Evolutionary conservation across 176 grass and related monocot genomes (phyloP).

Genomic region (Ensete glaucum): DNA sequence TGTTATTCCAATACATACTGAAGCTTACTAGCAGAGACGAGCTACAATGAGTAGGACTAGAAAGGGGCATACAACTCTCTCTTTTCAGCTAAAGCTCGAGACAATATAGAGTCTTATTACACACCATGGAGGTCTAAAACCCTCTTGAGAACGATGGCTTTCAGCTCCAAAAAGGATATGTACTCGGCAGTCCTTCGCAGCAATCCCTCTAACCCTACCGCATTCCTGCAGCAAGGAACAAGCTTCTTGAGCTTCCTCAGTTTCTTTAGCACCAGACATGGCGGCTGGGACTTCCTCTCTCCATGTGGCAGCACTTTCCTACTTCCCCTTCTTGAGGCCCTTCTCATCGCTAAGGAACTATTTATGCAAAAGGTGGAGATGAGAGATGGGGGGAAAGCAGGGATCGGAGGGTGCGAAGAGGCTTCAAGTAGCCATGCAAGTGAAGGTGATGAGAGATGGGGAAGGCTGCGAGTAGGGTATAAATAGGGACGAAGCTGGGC

Average conservation of each 20-base stretch:
- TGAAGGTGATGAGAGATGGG: background rate
- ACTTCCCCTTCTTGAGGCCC: background rate
- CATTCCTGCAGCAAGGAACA: background rate
- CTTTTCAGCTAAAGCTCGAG: too few species aligned
- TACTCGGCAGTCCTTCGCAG: background rate
- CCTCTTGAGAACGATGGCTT: background rate
- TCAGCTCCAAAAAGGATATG: background rate
- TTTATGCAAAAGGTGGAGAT: too few species aligned
- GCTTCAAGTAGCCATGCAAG: background rate
- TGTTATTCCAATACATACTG: too few species aligned
- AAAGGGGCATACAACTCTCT: too few species aligned
- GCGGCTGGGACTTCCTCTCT: background rate
- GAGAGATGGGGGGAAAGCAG: background rate
- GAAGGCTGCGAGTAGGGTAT: background rate
- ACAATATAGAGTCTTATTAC: background rate
- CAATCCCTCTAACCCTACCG: background rate
- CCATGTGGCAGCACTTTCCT: background rate
- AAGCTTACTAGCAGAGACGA: too few species aligned
- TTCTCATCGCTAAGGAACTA: too few species aligned
- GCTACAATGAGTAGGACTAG: too few species aligned
- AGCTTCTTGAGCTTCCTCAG: background rate
- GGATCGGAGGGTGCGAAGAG: too few species aligned
- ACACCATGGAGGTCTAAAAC: background rate
- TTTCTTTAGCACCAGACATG: background rate
- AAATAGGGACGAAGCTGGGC: background rate